phyloP scores from a whole-genome alignment of 192 early-diverging fungal genomes.

The Backusella liffmaniae region DNA sequence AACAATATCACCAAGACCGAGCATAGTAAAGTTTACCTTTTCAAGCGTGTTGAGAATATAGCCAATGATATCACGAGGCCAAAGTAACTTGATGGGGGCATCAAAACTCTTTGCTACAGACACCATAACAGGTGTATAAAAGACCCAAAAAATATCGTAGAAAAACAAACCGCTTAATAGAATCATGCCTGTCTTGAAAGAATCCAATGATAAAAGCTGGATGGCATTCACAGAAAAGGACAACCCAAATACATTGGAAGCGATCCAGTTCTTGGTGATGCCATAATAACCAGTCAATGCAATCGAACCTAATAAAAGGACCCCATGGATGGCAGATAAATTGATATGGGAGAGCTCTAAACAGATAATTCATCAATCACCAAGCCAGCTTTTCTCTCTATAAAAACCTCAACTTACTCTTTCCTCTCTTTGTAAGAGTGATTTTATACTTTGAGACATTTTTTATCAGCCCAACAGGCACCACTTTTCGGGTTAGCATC shows the following conservation, averaged over 20 bases:
- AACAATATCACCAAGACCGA: slow-evolving; percentile 96
- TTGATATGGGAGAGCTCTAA: slow-evolving; percentile 51
- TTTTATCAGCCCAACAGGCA: slow-evolving; percentile 41
- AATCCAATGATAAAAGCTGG: slow-evolving; percentile 85
- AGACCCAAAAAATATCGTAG: slow-evolving; percentile 99
- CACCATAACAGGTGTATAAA: slow-evolving; percentile 98
- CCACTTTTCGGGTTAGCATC: slow-evolving; percentile 46
- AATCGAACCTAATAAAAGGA: slow-evolving; percentile 52
- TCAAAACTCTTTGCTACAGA: slow-evolving; percentile 95
- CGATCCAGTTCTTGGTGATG: slow-evolving; percentile 89
- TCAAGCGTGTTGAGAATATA: slow-evolving; percentile 44
- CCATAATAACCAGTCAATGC: slow-evolving; percentile 73
- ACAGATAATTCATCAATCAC: neutral
- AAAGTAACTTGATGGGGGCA: slow-evolving; percentile 94
- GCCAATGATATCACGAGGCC: slow-evolving; percentile 70
- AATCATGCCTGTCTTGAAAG: slow-evolving; percentile 96
- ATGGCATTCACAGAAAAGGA: slow-evolving; percentile 86
- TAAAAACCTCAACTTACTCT: slow-evolving; percentile 41
- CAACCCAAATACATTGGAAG: slow-evolving; percentile 86
- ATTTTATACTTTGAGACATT: slow-evolving; percentile 75
- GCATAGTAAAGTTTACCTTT: slow-evolving; percentile 75
- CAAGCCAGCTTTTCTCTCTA: no score
- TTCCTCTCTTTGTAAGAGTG: slow-evolving; percentile 61
- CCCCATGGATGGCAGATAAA: slow-evolving; percentile 70
- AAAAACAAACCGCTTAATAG: slow-evolving; percentile 88